Evolutionary conservation across 352 stramenopile genomes (phyloP), one percentile per base, ranked within the genome.

Genomic region (Phytopythium mirpurense): DNA sequence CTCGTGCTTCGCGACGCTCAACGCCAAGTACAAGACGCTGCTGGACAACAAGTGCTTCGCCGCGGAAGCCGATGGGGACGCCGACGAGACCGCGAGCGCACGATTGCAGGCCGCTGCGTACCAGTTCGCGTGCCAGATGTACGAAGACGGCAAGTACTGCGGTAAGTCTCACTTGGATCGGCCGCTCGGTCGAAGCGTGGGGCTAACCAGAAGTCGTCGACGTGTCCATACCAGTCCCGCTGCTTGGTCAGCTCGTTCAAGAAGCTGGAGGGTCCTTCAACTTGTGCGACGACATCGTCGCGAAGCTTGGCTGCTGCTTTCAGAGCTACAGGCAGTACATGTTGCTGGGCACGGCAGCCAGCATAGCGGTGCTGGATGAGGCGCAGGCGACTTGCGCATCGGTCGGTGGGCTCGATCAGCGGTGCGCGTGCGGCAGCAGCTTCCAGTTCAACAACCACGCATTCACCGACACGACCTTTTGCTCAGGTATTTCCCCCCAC

Each of bases 321-420:
- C 79, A 93, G 62, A 93, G 78, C 48, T 93, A 90, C 58, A 69
- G 71, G 23, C 78, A 88, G 52, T 90, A 87, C 56, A 84, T 90
- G 65, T 38, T 78, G 52, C 56, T 82, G 12, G 79, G 79, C 27
- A 93, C 77, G 7, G n/a, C 65, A 0, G 70, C 67, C 0, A 74
- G 62, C 24, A 63, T 86, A n/a, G 54, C 53, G 12, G 65, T 72
- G 11, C 57, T 90, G 43, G 62, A 86, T 21, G 57, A 73, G 14
- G 66, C 75, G 1, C 69, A 89, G 42, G 59, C 78, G 32, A 72
- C 60, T 7, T 91, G 80, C 58, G 75, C 59, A 0, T 65, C 63
- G 7, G 60, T 84, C 18, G 48, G 44, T 5, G 67, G 59, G 1
- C 51, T 91, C 10, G 65, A 79, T 34, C 54, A 60, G 23, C 59